Evolutionary conservation across 2,329 filamentous ascomycete genomes (phyloP), one percentile per base, ranked within the genome.

Genomic region (Fusarium pseudocircinatum): DNA sequence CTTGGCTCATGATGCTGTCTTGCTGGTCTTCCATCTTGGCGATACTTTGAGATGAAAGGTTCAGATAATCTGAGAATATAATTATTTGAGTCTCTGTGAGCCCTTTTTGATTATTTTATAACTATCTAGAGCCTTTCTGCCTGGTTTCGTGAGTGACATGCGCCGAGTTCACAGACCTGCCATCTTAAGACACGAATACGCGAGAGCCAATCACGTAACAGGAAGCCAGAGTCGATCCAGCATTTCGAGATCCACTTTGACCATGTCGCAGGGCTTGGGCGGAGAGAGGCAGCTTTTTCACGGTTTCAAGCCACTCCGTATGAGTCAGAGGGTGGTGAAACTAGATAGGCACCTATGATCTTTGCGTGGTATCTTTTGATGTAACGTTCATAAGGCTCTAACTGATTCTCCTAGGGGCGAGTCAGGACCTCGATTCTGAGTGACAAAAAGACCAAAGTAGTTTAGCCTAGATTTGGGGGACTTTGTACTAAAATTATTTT

Each of bases 41-140:
- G 20, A 37, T 39, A 2, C 10, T 20, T 28, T 26, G 47, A 18
- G 11, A 34, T 24, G 22, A 32, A 24, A 1, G 3, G 14, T n/a
- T 49, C 16, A 6, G 16, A n/a, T 4, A 7, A 47, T 24, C 6
- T 24, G 13, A n/a, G 14, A 30, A 15, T 4, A 47, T 4, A 8
- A 12, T 18, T 3, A 13, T 3, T n/a, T n/a, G 22, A 49, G 10
- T 18, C 26, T 16, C 6, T 2, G 0, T 5, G 20, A 3, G 6
- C 4, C 14, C 26, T 0, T 37, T 26, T 52, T 28, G 5, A n/a
- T n/a, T 0, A n/a, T 18, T 53, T n/a, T 7, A 2, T 5, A 9
- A 37, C 20, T 22, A 12, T 53, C 7, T 15, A 7, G 5, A 37
- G 34, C 34, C 18, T 39, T 39, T 10, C 20, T 53, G 50, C 50